Base-by-base conservation (phyloP, 83 land plant genomes). In the Picea engelmannii region DNA sequence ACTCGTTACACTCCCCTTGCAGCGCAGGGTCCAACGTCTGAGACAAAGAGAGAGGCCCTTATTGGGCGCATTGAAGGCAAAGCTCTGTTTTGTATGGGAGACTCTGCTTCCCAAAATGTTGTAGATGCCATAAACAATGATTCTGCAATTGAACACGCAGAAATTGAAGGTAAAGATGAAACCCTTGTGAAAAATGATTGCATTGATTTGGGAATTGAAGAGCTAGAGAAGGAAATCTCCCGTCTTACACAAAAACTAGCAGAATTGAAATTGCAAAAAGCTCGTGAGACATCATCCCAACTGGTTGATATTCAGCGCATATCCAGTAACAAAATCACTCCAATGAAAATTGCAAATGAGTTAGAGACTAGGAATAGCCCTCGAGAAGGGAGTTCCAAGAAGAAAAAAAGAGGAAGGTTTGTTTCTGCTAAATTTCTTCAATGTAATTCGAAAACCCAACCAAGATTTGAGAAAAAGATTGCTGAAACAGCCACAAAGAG, bases 191-290 rank as follows among this genome's bases (percentile, higher is more conserved):
- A 31, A 69, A 17, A 16, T 69, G 20, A 38, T 42, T 16, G 40
- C 20, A 69, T 69, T 69, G 74, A 69, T 38, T 38, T 18, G 40
- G 47, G 47, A 69, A 69, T 69, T 69, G 74, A 69, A 5, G n/a
- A 4, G 8, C 5, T 69, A 69, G 47, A 69, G 27, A 69, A 16
- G 44, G 73, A 69, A 27, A 27, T 27, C 0, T 27, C 31, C 31
- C 31, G 1, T 35, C 21, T 69, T 8, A 38, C 74, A 69, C 47
- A 35, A 42, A 69, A 69, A 69, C 42, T 38, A 69, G 74, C 21
- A 69, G 74, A 69, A 31, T 35, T 69, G 74, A 69, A 69, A 69
- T 69, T 69, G 20, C 74, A 38, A 38, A 69, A 69, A 17, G 42
- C 47, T 69, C 17, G 21, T 69, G 47, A 69, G 74, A 42, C 31